Evolutionary conservation across 345 rosid genomes (phyloP), one percentile per base, ranked within the genome.

Genomic region (Tarenaya hassleriana): DNA sequence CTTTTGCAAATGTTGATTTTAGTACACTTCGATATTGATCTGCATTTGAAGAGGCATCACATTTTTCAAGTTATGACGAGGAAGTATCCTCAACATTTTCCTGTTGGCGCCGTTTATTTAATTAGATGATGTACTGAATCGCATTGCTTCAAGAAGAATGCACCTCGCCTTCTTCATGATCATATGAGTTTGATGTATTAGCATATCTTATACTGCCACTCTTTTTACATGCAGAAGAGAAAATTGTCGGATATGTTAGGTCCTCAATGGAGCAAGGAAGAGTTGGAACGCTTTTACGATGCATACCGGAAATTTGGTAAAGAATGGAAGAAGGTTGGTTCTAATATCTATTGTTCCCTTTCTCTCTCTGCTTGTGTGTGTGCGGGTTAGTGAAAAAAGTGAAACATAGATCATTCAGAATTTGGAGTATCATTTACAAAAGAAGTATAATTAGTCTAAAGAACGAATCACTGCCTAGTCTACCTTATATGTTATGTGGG

Each of bases 201-300:
- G 46, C 34, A 47, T 60, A 33, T 67, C 58, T 61, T 33, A 50
- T 50, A 31, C 14, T 64, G 34, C 35, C n/a, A 10, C 11, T 37
- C 41, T 17, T 44, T 31, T 68, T 41, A 33, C 48, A 34, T 63
- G 73, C 78, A 82, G 95, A 82, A 83, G 67, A 80, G 80, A 72
- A 86, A 83, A 72, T 61, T 78, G 63, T 72, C 95, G 11, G 83
- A 78, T 53, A 80, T 82, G 91, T 67, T 86, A 63, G 95, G 95
- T 52, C 88, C 88, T 43, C 88, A 80, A 51, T 86, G 95, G 95
- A 78, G 70, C 59, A 83, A 82, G 70, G 83, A 80, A 41, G 95
- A 86, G 64, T 79, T 86, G 47, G 85, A 73, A 35, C 72, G 76
- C 42, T 86, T 86, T 75, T 86, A 86, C 60, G 85, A 63, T 55